Evolutionary conservation across 495 filamentous ascomycete genomes (phyloP), one percentile per base, ranked within the genome.

Genomic region (Tuber magnatum): DNA sequence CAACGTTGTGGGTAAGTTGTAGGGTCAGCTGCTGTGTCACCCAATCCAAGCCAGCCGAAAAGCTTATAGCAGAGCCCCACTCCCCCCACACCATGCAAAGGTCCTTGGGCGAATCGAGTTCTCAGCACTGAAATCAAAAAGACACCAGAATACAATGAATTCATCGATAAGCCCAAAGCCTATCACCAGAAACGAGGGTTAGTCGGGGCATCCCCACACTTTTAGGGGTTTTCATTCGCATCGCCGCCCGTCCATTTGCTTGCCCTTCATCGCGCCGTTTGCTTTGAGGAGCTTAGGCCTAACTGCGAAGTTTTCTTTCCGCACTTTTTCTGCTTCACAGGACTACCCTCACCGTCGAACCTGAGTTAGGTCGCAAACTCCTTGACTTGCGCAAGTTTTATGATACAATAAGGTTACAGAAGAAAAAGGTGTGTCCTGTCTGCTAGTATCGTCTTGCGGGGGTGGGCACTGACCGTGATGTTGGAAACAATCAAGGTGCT

Each of bases 341-440:
- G 71, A 94, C 92, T 10, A 83, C 83, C 71, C 87, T 94, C 74
- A 91, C 93, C 42, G 86, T 87, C 46, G 89, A 92, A 81, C 92
- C 92, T 28, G 89, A 90, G 82, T 88, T 94, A 76, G 92, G 91
- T 65, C 86, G 84, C 75, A 88, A 89, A 73, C 88, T 89, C 65
- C 87, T 94, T 76, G 91, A 94, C 74, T 85, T 95, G 10, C 84
- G 88, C 76, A 88, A 89, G 73, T 85, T 94, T 38, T 94, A 90
- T 85, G 92, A 73, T 95, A 95, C 82, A 93, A 95, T 83, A 89
- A 89, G 76, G 88, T 93, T 43, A 93, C 90, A 43, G 89, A 89
- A 48, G 91, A 93, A 79, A 93, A 93, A 85, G 86, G 81, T 78
- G 70, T 69, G 80, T 78, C 24, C 40, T 10, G 8, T 48, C 41